phyloP scores from a whole-genome alignment of 2,329 filamentous ascomycete genomes.

The Neoscytalidium dimidiatum region DNA sequence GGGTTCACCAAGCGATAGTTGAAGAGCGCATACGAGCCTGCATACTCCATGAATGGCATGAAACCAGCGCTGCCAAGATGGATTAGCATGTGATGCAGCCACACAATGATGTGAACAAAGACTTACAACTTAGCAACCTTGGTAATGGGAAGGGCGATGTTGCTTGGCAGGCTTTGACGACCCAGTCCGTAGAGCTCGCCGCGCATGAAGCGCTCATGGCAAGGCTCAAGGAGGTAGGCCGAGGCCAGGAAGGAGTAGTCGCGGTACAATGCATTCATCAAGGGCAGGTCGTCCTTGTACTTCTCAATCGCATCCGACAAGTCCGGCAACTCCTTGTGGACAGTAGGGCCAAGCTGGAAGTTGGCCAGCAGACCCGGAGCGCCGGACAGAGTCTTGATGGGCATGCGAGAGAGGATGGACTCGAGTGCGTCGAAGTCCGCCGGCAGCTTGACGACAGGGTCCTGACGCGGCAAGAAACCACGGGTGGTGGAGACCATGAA shows the following conservation, averaged over 20 bases:
- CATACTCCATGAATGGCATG: slow-evolving; percentile 90
- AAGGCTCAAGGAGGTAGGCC: slow-evolving; percentile 88
- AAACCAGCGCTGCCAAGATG: slow-evolving; percentile 61
- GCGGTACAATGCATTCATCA: slow-evolving; percentile 84
- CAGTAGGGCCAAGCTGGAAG: slow-evolving; percentile 72
- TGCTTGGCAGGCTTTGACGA: slow-evolving; percentile 69
- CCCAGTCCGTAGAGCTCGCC: slow-evolving; percentile 76
- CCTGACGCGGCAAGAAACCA: slow-evolving; percentile 69
- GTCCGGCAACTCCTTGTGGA: slow-evolving; percentile 74
- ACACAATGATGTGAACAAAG: not conserved
- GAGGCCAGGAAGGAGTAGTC: slow-evolving; percentile 92
- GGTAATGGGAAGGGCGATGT: slow-evolving; percentile 79
- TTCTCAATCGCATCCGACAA: slow-evolving; percentile 72
- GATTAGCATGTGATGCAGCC: not conserved
- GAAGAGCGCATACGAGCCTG: slow-evolving; percentile 63
- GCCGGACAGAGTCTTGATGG: slow-evolving; percentile 73
- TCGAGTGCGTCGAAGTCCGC: slow-evolving; percentile 72
- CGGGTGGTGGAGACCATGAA: slow-evolving; percentile 79
- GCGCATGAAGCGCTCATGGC: slow-evolving; percentile 69
- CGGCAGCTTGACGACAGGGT: slow-evolving; percentile 60
- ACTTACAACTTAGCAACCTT: slow-evolving; percentile 83
- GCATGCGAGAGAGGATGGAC: slow-evolving; percentile 73
- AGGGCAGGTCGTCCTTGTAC: slow-evolving; percentile 69
- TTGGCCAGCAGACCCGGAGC: slow-evolving; percentile 75
- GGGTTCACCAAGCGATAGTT: slow-evolving; percentile 64